Percentiles rank a stretch among this genome's conserved stretches.
Evolutionary conservation across 2,329 filamentous ascomycete genomes (phyloP).

Genomic region (Aureobasidium sp.): DNA sequence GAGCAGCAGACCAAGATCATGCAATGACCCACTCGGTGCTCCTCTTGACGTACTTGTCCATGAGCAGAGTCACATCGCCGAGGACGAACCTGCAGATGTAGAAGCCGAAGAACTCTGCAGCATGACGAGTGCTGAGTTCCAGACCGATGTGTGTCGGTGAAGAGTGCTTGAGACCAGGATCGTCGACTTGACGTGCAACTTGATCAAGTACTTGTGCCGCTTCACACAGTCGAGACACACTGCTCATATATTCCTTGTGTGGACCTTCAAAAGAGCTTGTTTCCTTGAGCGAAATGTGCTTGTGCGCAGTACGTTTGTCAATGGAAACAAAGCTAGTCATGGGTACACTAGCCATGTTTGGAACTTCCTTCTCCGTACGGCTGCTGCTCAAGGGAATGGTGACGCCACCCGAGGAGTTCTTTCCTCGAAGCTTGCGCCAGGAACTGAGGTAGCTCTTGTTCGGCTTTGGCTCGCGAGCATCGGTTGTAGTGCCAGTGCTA

Average conservation of each 20-base stretch:
- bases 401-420: slow-evolving; percentile 54
- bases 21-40: slow-evolving; percentile 86
- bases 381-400: neutral
- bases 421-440: slow-evolving; percentile 82
- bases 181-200: slow-evolving; percentile 92
- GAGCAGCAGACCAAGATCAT: slow-evolving; percentile 23
- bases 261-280: slow-evolving; percentile 66
- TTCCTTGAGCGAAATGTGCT: slow-evolving; percentile 31
- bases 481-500: slow-evolving; percentile 21
- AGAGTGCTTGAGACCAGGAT: slow-evolving; percentile 82
- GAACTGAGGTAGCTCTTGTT: slow-evolving; percentile 75
- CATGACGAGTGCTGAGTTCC: slow-evolving; percentile 85
- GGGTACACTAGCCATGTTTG: slow-evolving; percentile 43
- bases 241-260: slow-evolving; percentile 83
- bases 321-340: slow-evolving; percentile 66
- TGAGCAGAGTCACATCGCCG: slow-evolving; percentile 68
- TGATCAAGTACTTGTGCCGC: slow-evolving; percentile 88
- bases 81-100: slow-evolving; percentile 95
- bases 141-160: slow-evolving; percentile 92
- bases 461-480: slow-evolving; percentile 31
- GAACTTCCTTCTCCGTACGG: slow-evolving; percentile 45
- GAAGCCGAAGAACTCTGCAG: slow-evolving; percentile 95
- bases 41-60: slow-evolving; percentile 96
- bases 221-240: slow-evolving; percentile 84
- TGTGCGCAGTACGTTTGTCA: slow-evolving; percentile 47